These are phyloP conservation scores for Stagonosporopsis rhizophila DNA, from an alignment of 2,329 filamentous ascomycete genomes.

Conservation along the genomic window DNA sequence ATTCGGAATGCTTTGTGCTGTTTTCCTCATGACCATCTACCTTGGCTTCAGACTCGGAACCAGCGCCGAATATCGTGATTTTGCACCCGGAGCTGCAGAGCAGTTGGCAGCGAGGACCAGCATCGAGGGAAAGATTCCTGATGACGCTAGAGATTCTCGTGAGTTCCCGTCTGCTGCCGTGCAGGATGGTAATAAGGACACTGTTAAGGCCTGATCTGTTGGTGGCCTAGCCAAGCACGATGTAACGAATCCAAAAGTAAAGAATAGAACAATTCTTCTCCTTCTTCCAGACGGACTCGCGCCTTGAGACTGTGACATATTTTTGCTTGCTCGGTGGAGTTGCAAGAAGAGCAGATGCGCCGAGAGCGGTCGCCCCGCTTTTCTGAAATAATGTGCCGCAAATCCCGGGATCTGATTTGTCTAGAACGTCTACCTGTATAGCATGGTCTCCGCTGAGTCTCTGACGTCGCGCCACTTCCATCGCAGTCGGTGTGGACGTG, in stretches of 20 bases:
- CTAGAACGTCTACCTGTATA: not conserved
- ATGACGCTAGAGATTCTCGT: slow-evolving; percentile 18
- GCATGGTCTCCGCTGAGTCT: not conserved
- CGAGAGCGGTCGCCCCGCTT: slow-evolving; percentile 5
- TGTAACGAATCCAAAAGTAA: not conserved
- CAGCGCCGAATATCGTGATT: slow-evolving; percentile 31
- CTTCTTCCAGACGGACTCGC: not conserved
- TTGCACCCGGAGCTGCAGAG: slow-evolving; percentile 29
- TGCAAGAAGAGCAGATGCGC: not conserved
- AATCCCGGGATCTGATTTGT: not conserved
- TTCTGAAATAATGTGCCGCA: not conserved
- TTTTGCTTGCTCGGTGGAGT: not conserved
- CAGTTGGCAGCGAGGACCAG: slow-evolving; percentile 25
- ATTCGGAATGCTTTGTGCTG: slow-evolving; percentile 26
- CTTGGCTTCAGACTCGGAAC: slow-evolving; percentile 31
- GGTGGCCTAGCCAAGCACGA: not conserved
- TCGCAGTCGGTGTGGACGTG: not conserved
- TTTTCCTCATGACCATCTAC: slow-evolving; percentile 29
- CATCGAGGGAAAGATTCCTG: slow-evolving; percentile 23
- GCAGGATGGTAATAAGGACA: not conserved
- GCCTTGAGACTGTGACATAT: not conserved
- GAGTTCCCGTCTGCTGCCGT: slow-evolving; percentile 7
- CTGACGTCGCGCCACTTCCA: not conserved
- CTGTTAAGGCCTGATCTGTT: not conserved
- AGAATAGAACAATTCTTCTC: not conserved